Percentiles rank a stretch among this genome's conserved stretches.
Evolutionary conservation across 2,329 filamentous ascomycete genomes (phyloP).

Genomic region (Penicillium nordicum): DNA sequence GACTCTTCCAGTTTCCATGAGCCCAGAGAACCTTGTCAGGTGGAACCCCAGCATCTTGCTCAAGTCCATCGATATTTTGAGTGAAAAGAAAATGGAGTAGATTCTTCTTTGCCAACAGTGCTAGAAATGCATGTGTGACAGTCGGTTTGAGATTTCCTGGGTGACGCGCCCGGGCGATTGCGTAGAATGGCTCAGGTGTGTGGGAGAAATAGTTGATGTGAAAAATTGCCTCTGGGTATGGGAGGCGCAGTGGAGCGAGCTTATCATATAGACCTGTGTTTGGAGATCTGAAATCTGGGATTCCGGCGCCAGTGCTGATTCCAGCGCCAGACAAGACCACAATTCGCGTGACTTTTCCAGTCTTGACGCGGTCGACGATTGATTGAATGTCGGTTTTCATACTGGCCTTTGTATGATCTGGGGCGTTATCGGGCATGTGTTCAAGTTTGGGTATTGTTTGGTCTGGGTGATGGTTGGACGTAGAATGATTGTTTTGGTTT

Average conservation of each 20-base stretch:
- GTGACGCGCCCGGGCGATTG: constrained; percentile 78
- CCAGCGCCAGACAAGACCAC: constrained; percentile 63
- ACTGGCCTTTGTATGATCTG: background rate
- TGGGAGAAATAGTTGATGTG: constrained; percentile 76
- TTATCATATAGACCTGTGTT: constrained; percentile 84
- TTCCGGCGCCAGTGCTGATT: constrained; percentile 56
- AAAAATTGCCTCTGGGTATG: constrained; percentile 82
- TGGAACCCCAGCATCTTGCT: constrained; percentile 75
- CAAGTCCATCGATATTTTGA: constrained; percentile 88
- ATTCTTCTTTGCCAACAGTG: constrained; percentile 68
- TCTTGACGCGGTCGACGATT: constrained; percentile 17
- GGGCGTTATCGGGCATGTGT: background rate
- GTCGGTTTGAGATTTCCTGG: constrained; percentile 81
- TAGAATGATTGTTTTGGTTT: background rate
- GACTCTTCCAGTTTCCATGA: constrained; percentile 80
- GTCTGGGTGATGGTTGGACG: background rate
- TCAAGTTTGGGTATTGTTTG: background rate
- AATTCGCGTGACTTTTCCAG: constrained; percentile 15
- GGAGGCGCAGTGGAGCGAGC: constrained; percentile 71
- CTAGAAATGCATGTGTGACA: constrained; percentile 76
- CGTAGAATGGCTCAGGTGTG: constrained; percentile 79
- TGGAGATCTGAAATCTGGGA: constrained; percentile 85
- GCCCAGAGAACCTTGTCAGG: constrained; percentile 72
- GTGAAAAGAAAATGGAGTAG: constrained; percentile 80
- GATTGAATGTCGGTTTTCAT: constrained; percentile 2